Percentiles rank a stretch among this genome's conserved stretches.
Conservation (phyloP, 2,329 filamentous ascomycete genomes). For the Diatrype stigma region DNA sequence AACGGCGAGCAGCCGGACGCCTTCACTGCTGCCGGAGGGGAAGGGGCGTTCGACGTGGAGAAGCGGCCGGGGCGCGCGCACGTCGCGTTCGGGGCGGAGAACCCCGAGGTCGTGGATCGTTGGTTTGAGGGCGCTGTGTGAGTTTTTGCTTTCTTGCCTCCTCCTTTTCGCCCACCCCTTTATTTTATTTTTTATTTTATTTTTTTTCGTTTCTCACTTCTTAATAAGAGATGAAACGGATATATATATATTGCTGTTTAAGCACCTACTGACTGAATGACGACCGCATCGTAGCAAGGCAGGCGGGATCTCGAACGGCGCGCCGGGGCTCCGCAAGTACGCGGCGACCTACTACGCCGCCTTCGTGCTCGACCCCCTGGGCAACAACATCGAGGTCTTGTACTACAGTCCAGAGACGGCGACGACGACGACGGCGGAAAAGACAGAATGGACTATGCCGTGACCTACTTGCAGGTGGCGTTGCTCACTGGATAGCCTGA, state of each 20-base stretch:
- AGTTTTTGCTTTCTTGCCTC: slow-evolving; percentile 1
- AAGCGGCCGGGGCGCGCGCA: slow-evolving; percentile 10
- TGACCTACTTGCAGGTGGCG: not conserved
- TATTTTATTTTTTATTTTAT: not conserved
- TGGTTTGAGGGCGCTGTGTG: slow-evolving; percentile 13
- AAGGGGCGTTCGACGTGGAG: slow-evolving; percentile 3
- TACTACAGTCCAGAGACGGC: slow-evolving; percentile 1
- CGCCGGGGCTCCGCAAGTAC: slow-evolving; percentile 6
- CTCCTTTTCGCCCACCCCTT: not conserved
- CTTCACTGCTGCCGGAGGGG: not conserved
- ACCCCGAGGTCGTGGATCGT: slow-evolving; percentile 8
- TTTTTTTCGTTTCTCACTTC: not conserved
- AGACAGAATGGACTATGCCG: too few relatives aligned
- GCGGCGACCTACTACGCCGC: slow-evolving; percentile 12
- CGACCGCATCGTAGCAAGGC: slow-evolving; percentile 7
- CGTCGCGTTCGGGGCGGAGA: slow-evolving; percentile 11
- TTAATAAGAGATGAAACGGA: not conserved
- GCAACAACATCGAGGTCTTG: slow-evolving; percentile 14
- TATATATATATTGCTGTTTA: not conserved
- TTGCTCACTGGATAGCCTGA: too few relatives aligned
- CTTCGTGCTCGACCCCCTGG: slow-evolving; percentile 15
- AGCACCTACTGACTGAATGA: too few relatives aligned
- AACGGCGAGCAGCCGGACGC: slow-evolving; percentile 10
- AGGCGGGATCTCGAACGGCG: slow-evolving; percentile 12
- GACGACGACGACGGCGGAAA: not conserved